Conservation (phyloP, 257 asterid species). For the Rehmannia glutinosa region DNA sequence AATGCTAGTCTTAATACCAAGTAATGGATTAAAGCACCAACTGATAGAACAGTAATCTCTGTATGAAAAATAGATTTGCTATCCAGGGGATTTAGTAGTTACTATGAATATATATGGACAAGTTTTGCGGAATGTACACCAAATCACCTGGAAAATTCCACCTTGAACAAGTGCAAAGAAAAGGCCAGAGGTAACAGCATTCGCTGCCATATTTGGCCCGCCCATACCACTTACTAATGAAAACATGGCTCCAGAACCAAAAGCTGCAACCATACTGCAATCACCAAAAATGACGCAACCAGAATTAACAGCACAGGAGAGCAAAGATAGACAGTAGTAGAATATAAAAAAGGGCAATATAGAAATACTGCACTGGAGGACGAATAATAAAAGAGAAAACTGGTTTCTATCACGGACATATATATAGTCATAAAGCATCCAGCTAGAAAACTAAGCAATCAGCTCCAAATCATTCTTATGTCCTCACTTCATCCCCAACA, state of each 20-base stretch:
- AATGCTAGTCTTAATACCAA: too few relatives aligned
- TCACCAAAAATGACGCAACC: not conserved
- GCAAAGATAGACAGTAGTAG: not conserved
- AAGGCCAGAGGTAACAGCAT: constrained; percentile 67
- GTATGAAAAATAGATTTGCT: too few relatives aligned
- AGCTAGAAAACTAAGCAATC: not conserved
- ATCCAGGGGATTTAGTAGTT: not conserved
- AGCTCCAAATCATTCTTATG: not conserved
- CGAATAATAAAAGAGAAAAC: not conserved
- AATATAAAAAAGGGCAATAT: not conserved
- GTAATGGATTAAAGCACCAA: too few relatives aligned
- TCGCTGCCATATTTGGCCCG: constrained; percentile 61
- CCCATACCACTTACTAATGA: constrained; percentile 82
- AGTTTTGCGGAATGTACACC: not conserved
- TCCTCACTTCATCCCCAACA: not conserved
- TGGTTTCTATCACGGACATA: too few relatives aligned
- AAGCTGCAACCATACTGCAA: constrained; percentile 91
- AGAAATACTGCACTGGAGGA: not conserved
- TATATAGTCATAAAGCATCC: not conserved
- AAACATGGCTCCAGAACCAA: constrained; percentile 87
- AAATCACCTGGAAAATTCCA: constrained; percentile 73
- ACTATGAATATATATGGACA: not conserved
- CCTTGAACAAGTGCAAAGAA: constrained; percentile 86
- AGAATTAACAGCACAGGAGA: not conserved
- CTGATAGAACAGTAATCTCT: too few relatives aligned